Percentiles rank a stretch among this genome's conserved stretches.
These are phyloP conservation scores for Starmerella vaccinii DNA, from an alignment of 805 yeast species.

Conservation along the genomic window DNA sequence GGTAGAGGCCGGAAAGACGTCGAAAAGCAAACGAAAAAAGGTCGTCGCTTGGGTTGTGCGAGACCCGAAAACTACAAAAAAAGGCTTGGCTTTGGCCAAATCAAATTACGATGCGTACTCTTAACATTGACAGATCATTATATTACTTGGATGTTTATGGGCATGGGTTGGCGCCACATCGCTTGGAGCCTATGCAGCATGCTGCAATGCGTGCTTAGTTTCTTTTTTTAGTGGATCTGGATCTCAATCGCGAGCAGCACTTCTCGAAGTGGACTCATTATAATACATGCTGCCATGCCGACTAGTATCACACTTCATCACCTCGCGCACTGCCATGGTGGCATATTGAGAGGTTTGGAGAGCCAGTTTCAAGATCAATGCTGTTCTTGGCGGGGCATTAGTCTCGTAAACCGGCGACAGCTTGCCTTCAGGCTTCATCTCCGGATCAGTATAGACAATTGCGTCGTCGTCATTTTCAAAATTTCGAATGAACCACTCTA, in stretches of 20 bases:
- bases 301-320: conserved; percentile 44
- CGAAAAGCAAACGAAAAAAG: not conserved
- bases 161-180: conserved; percentile 5
- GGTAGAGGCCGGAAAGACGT: not conserved
- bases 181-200: not conserved
- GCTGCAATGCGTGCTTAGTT: not conserved
- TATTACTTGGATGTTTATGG: not conserved
- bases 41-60: not conserved
- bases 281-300: conserved; percentile 24
- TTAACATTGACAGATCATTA: not conserved
- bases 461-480: conserved; percentile 61
- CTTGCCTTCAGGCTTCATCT: conserved; percentile 31
- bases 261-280: not conserved
- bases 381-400: conserved; percentile 44
- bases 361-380: conserved; percentile 65
- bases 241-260: not conserved
- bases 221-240: not conserved
- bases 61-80: not conserved
- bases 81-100: not conserved
- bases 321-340: conserved; percentile 92
- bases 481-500: conserved; percentile 52
- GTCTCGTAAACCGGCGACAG: conserved; percentile 14
- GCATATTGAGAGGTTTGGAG: conserved; percentile 87
- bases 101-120: not conserved
- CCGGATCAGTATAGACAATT: conserved; percentile 69